A percentile compares a stretch with the other conserved stretches of the same genome.
Evolutionary conservation across 306 rosid genomes (phyloP).

Genomic region (Ochetophila trinervis): DNA sequence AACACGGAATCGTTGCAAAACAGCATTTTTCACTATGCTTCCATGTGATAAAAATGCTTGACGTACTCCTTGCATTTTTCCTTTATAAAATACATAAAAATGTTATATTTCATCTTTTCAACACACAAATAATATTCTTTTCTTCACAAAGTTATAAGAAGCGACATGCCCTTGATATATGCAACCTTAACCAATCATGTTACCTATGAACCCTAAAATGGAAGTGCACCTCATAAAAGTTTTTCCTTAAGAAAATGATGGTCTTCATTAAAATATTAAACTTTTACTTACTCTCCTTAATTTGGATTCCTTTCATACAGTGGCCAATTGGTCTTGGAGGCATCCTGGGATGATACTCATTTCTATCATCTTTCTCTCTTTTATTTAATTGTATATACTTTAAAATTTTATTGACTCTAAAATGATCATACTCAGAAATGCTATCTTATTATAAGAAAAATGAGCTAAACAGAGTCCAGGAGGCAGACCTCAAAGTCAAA

Average conservation of each 20-base stretch:
- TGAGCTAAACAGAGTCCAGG: not conserved
- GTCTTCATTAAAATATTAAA: not conserved
- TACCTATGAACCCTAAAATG: not conserved
- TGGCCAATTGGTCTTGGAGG: no score
- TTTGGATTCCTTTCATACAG: not conserved
- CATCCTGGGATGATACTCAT: no score
- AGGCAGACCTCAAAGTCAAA: not conserved
- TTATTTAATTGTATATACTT: no score
- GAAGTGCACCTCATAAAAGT: not conserved
- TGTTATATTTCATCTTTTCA: slow-evolving; percentile 7
- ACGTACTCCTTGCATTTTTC: slow-evolving; percentile 78
- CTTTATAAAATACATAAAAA: slow-evolving; percentile 30
- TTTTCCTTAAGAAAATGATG: slow-evolving; percentile 1
- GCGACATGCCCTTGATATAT: slow-evolving; percentile 6
- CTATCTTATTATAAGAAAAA: not conserved
- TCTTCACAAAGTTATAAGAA: slow-evolving; percentile 14
- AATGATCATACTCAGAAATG: not conserved
- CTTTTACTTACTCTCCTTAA: not conserved
- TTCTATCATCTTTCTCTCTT: no score
- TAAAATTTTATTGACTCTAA: not conserved
- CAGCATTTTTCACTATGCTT: slow-evolving; percentile 59
- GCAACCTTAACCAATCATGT: slow-evolving; percentile 8
- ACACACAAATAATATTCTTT: not conserved
- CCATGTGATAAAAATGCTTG: slow-evolving; percentile 60
- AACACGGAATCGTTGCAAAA: slow-evolving; percentile 69